Percentiles rank a stretch among this genome's conserved stretches.
These are phyloP conservation scores for Lasiodiplodia sp. DNA, from an alignment of 2,329 filamentous ascomycete species.

Conservation along the genomic window DNA sequence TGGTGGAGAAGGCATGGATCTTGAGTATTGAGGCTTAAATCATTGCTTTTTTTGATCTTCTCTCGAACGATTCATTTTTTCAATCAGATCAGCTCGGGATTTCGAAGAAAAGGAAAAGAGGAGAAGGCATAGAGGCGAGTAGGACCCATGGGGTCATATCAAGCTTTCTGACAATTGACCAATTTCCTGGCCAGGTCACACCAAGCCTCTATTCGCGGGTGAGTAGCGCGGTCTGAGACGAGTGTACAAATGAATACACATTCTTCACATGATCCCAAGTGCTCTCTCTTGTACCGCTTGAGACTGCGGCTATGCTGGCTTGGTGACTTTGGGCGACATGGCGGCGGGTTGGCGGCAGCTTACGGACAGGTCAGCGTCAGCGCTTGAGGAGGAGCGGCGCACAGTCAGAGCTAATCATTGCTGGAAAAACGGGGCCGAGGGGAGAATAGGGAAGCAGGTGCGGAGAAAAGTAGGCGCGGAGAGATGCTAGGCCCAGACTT, in stretches of 20 bases:
- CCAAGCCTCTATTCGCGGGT: too few relatives aligned
- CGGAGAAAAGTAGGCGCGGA: constrained; percentile 22
- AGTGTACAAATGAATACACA: background rate
- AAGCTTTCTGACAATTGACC: background rate
- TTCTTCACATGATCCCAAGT: background rate
- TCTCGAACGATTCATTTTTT: background rate
- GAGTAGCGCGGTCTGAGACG: background rate
- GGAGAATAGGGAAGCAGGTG: constrained; percentile 9
- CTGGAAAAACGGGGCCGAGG: background rate
- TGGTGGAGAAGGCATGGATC: background rate
- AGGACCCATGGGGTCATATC: background rate
- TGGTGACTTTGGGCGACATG: background rate
- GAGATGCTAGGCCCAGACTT: background rate
- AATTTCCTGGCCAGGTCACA: background rate
- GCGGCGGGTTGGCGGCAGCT: background rate
- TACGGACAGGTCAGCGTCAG: constrained; percentile 13
- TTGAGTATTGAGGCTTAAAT: background rate
- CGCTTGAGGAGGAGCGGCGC: constrained; percentile 3
- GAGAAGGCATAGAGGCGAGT: background rate
- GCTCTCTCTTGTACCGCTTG: background rate
- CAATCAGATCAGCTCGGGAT: background rate
- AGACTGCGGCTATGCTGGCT: background rate
- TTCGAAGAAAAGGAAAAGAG: background rate
- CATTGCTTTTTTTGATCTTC: background rate
- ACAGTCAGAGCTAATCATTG: background rate